A percentile compares a stretch with the other conserved stretches of the same genome.
phyloP scores from a whole-genome alignment of 352 stramenopile genomes.

The Pythium utonaiense region DNA sequence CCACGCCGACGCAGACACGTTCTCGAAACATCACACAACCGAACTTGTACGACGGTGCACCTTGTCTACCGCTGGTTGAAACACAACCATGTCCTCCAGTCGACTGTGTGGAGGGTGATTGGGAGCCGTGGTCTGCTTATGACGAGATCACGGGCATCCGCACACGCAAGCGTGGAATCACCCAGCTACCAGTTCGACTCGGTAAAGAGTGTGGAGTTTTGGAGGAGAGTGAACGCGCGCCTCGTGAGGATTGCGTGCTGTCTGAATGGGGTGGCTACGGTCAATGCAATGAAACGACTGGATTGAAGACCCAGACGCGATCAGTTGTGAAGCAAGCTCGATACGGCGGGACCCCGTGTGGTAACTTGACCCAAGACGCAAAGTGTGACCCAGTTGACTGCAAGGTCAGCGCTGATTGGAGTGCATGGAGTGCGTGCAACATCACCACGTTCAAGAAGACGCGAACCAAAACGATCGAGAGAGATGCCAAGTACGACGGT shows the following conservation, averaged over 20 bases:
- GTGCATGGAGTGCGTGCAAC: too few relatives aligned
- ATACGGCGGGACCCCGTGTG: slow-evolving; percentile 42
- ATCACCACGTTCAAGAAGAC: slow-evolving; percentile 38
- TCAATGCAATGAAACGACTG: slow-evolving; percentile 28
- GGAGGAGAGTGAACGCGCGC: slow-evolving; percentile 30
- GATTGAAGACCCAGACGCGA: slow-evolving; percentile 29
- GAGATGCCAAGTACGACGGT: slow-evolving; percentile 27
- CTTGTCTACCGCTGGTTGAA: slow-evolving; percentile 40
- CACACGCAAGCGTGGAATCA: slow-evolving; percentile 11
- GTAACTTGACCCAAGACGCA: slow-evolving; percentile 28
- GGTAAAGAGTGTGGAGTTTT: slow-evolving; percentile 33
- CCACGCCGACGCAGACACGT: slow-evolving; percentile 30
- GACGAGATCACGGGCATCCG: slow-evolving; percentile 16
- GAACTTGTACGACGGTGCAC: slow-evolving; percentile 35
- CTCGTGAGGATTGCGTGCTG: slow-evolving; percentile 48
- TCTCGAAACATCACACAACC: slow-evolving; percentile 29
- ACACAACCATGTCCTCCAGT: slow-evolving; percentile 34
- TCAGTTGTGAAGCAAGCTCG: slow-evolving; percentile 26
- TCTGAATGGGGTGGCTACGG: slow-evolving; percentile 45
- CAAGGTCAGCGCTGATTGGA: too few relatives aligned
- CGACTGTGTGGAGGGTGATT: slow-evolving; percentile 24
- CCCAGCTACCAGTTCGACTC: slow-evolving; percentile 29
- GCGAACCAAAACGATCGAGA: slow-evolving; percentile 26
- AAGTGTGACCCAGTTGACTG: slow-evolving; percentile 40
- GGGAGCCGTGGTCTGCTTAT: slow-evolving; percentile 20